These are phyloP conservation scores for Xylariaceae sp. DNA, from an alignment of 2,329 filamentous ascomycete species.

Conservation along the genomic window DNA sequence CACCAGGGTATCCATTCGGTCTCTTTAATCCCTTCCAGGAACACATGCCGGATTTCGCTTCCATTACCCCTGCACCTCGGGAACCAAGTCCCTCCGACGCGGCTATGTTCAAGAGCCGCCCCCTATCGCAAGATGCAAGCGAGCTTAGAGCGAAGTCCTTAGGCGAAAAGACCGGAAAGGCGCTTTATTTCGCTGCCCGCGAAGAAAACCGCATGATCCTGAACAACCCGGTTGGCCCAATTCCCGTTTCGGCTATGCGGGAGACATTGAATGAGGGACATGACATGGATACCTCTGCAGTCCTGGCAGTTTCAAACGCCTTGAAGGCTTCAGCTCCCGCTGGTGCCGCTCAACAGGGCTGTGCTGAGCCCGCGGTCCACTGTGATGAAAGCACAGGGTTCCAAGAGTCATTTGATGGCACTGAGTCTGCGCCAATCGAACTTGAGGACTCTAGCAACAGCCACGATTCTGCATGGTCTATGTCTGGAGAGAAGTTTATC, in stretches of 20 bases:
- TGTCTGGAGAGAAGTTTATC: slow-evolving; percentile 30
- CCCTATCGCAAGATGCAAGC: slow-evolving; percentile 22
- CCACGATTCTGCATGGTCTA: slow-evolving; percentile 11
- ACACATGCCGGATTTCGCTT: no score
- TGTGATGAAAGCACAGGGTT: neutral
- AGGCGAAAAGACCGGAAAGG: slow-evolving; percentile 33
- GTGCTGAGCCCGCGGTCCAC: no score
- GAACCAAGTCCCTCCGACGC: slow-evolving; percentile 28
- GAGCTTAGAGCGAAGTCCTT: slow-evolving; percentile 26
- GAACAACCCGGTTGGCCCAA: slow-evolving; percentile 5
- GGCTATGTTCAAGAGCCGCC: slow-evolving; percentile 26
- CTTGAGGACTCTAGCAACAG: slow-evolving; percentile 4
- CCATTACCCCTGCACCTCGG: slow-evolving; percentile 2
- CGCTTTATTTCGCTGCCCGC: slow-evolving; percentile 36
- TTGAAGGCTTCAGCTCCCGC: no score
- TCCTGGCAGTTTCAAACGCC: no score
- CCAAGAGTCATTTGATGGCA: neutral
- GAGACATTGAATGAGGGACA: slow-evolving; percentile 9
- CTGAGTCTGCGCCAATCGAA: slow-evolving; percentile 4
- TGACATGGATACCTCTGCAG: neutral
- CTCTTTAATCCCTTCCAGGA: neutral
- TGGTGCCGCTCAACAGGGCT: no score
- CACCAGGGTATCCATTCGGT: neutral
- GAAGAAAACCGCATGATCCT: slow-evolving; percentile 30
- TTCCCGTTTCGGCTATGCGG: slow-evolving; percentile 11